Base-by-base conservation (phyloP, 2,329 filamentous ascomycete genomes). In the Xylariaceae sp. region DNA sequence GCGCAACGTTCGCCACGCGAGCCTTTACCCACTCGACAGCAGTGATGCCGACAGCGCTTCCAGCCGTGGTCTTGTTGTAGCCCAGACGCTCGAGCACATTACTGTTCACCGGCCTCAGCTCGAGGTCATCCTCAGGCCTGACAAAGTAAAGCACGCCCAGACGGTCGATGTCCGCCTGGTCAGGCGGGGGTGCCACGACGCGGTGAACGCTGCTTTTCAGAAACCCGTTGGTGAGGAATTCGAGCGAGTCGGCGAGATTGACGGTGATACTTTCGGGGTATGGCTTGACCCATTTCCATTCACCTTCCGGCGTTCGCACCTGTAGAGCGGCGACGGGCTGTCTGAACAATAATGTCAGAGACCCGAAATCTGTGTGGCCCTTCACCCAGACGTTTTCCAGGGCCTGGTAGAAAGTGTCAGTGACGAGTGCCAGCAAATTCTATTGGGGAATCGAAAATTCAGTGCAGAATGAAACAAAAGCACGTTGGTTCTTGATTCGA, bases 251-350 rank as follows among this genome's bases (percentile, higher is more conserved):
- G 9, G 74, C 77, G 0, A 76, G 72, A 57, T 80, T 81, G 54
- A 80, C 76, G 0, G 75, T 77, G 50, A 81, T 79, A n/a, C 73
- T 77, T 0, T 73, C 75, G 9, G 74, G 70, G 46, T 75, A 70
- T 0, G 76, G 74, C 47, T 69, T 68, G 2, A 80, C 76, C 69
- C 74, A 79, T 57, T 76, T 77, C 77, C 77, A 79, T n/a, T 70
- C 62, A 0, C 73, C 76, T 29, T 71, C 65, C 0, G 60, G 65
- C 0, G 62, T 69, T n/a, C 73, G 73, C 27, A 83, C 77, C 62
- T 84, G 80, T 27, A 83, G 69, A 2, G 77, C 80, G 0, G 78
- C 77, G 8, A 83, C 75, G 0, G 80, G 80, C 57, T 84, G 80
- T 0, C 77, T 74, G 69, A 83, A 83, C 0, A 84, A 72, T 6